These are phyloP conservation scores for Geotrichum fermentans DNA, from an alignment of 1,139 yeast genomes.

Conservation along the genomic window DNA sequence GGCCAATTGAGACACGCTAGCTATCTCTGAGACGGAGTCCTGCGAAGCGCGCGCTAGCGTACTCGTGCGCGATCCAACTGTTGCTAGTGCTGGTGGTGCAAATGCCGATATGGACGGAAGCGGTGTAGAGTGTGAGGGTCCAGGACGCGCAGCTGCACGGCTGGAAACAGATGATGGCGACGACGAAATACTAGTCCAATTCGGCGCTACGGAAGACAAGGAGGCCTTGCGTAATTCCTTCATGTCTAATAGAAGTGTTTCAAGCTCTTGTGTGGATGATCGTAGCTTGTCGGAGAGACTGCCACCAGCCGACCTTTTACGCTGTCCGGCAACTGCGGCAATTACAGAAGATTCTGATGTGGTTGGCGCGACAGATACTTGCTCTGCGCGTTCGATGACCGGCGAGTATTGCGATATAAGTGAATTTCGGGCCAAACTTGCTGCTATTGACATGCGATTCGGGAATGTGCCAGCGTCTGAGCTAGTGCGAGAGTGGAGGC, in stretches of 20 bases:
- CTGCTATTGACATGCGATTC: constrained; percentile 17
- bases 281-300: constrained; percentile 22
- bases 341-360: constrained; percentile 5
- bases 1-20: background rate
- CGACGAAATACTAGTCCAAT: background rate
- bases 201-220: background rate
- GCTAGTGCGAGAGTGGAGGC: constrained; percentile 1
- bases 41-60: background rate
- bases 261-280: constrained; percentile 27
- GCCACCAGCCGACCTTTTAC: background rate
- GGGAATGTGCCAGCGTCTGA: background rate
- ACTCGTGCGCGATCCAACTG: constrained; percentile 8
- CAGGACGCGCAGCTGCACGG: constrained; percentile 10
- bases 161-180: background rate
- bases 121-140: constrained; percentile 13
- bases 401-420: constrained; percentile 23
- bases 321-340: background rate
- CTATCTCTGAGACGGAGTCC: background rate
- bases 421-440: constrained; percentile 21
- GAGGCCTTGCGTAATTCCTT: constrained; percentile 26
- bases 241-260: constrained; percentile 27
- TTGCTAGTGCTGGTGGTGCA: background rate
- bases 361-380: constrained; percentile 8
- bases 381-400: constrained; percentile 22
- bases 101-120: constrained; percentile 2